Base-by-base conservation (phyloP, 305 asterid species). In the Withania somnifera region DNA sequence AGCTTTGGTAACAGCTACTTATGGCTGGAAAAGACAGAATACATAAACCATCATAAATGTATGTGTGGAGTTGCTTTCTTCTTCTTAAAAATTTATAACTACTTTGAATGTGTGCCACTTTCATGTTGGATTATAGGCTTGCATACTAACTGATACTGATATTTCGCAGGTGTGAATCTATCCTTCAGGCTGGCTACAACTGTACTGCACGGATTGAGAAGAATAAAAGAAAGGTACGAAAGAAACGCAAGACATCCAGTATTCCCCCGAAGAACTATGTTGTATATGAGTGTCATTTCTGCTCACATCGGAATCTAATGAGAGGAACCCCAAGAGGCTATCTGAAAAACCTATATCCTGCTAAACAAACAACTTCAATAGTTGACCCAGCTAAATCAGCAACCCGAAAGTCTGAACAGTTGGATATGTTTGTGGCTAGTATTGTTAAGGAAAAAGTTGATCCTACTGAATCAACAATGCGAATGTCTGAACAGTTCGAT, bases 101-200 rank as follows among this genome's bases (percentile, higher is more conserved):
- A 45, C 34, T 69, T 34, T 6, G 36, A 69, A 22, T 20, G 20
- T 42, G 40, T 2, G 11, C 36, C 38, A 11, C 13, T 3, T 40
- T 11, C 11, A 13, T 45, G 38, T 22, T 73, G 60, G 26, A 73
- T 26, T 76, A 11, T 5, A 17, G 19, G 47, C 47, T 75, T 51
- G 28, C 63, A 9, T 73, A 1, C 61, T 28, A 51, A 75, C 47
- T 75, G 50, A 0, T 50, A 32, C 28, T 69, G 19, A 24, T 79
- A 36, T 56, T 58, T 30, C 28, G 2, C 84, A 87, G 89, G 80
- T 87, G 90, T 82, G 86, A 86, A 87, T 85, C 97, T 47, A 82
- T 92, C 82, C 90, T 95, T 73, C 89, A 90, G 85, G 90, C 94
- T 7, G 96, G 97, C 60, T 78, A 82, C 36, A 95, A 92, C 8